Evolutionary conservation across 2,329 filamentous ascomycete genomes (phyloP), one percentile per base, ranked within the genome.

Genomic region (Xylariaceae sp.): DNA sequence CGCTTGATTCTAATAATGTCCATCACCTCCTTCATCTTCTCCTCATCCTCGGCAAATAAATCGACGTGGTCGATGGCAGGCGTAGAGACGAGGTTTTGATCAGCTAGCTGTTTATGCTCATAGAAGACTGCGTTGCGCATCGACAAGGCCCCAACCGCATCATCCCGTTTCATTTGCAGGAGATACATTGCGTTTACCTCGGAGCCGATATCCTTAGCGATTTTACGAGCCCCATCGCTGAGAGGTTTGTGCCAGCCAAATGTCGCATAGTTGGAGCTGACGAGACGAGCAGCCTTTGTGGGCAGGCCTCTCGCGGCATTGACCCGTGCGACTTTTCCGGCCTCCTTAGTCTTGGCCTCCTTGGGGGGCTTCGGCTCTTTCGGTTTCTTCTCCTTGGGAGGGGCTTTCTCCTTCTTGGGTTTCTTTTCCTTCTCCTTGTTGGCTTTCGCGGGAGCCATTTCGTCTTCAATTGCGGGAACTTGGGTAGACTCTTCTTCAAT

Each of bases 61-160:
- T 53, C 48, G 11, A 59, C 18, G 33, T 55, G 48, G 15, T 62
- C 56, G 14, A 56, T 12, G 0, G 55, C 42, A 0, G 62, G 62
- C 1, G 56, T 63, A 1, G 57, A 62, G 19, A 64, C 39, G 5
- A 59, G 45, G 1, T 2, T 2, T 9, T 35, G 49, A 5, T 57
- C 30, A 2, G 5, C 3, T 2, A 62, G 44, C 18, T 59, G 54
- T 12, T 57, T 49, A 22, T 58, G 61, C 44, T 63, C 61, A 60
- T 60, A 63, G 44, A 63, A 62, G 6, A 64, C 11, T 3, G 53
- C 60, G 4, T 60, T 52, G 2, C 57, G 49, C 1, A 64, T 40
- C 5, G 54, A 55, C 9, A 46, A 43, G 0, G 45, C 6, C 1
- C 55, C 51, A 1, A 64, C 48, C 3, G 56, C 48, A 1, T 52